Percentiles rank a stretch among this genome's conserved stretches.
These are phyloP conservation scores for Starmerella ratchasimensis DNA, from an alignment of 805 yeast genomes.

Conservation along the genomic window DNA sequence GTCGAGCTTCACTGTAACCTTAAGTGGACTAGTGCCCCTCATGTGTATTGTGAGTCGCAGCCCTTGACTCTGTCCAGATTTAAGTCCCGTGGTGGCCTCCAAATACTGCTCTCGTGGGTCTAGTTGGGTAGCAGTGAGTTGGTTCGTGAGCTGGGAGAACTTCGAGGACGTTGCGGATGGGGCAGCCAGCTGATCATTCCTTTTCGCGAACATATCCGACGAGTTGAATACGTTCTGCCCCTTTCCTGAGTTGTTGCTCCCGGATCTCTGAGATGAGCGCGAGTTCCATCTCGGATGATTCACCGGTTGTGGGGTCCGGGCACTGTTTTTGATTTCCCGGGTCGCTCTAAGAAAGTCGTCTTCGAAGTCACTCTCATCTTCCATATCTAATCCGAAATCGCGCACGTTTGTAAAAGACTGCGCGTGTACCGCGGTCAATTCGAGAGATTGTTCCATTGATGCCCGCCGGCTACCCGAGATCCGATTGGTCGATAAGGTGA, in stretches of 20 bases:
- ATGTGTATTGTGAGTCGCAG: conserved; percentile 25
- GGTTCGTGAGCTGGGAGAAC: conserved; percentile 12
- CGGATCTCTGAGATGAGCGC: not conserved
- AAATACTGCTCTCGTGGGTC: conserved; percentile 21
- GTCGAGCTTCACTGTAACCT: conserved; percentile 26
- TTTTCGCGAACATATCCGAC: conserved; percentile 8
- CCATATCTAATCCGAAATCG: conserved; percentile 29
- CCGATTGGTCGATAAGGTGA: too few species aligned
- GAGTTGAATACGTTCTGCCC: not conserved
- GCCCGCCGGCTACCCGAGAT: too few species aligned
- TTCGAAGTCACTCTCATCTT: conserved; percentile 31
- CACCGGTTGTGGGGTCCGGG: not conserved
- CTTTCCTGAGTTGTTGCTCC: not conserved
- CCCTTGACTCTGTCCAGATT: conserved; percentile 4
- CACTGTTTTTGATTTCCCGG: conserved; percentile 10
- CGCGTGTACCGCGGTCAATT: not conserved
- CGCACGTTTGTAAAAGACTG: conserved; percentile 10
- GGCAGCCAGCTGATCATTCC: not conserved
- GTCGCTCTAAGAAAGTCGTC: conserved; percentile 30
- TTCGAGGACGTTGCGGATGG: not conserved
- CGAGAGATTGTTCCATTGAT: too few species aligned
- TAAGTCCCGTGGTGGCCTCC: conserved; percentile 14
- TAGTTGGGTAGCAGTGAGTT: conserved; percentile 3
- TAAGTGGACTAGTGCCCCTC: conserved; percentile 25
- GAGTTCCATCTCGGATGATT: not conserved